These are phyloP conservation scores for Zanthoxylum bungeanum DNA, from an alignment of 345 rosid species.

Conservation along the genomic window DNA sequence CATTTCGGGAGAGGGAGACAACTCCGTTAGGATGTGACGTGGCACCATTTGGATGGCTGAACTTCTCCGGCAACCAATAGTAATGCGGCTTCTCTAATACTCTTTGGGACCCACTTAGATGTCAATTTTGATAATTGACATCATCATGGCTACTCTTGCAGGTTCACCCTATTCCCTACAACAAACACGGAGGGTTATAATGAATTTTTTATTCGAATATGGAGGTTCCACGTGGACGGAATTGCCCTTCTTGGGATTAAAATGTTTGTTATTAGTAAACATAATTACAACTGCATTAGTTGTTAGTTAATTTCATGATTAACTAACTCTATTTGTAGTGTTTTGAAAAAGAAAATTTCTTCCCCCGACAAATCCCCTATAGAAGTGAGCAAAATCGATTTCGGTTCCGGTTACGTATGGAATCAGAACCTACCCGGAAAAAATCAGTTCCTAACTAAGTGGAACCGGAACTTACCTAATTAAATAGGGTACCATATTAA, in stretches of 20 bases:
- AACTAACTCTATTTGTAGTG: neutral
- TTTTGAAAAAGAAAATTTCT: no score
- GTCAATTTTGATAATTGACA: no score
- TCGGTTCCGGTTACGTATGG: no score
- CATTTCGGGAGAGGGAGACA: neutral
- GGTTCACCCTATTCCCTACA: slow-evolving; percentile 11
- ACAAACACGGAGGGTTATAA: slow-evolving; percentile 8
- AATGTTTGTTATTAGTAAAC: neutral
- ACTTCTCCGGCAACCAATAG: slow-evolving; percentile 40
- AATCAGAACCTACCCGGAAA: no score
- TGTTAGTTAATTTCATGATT: neutral
- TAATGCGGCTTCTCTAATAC: slow-evolving; percentile 36
- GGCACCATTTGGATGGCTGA: slow-evolving; percentile 27
- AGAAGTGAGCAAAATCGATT: no score
- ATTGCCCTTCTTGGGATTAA: neutral
- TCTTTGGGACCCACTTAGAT: slow-evolving; percentile 26
- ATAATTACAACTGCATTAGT: neutral
- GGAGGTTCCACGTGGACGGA: neutral
- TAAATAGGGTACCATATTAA: no score
- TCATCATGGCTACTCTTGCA: neutral
- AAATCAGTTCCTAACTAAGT: no score
- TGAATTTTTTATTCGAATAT: neutral
- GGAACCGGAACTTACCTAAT: no score
- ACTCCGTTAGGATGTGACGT: slow-evolving; percentile 27
- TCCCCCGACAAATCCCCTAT: no score